Evolutionary conservation across 169 alveolate species (phyloP).

Genomic region (Plasmodium malariae): DNA sequence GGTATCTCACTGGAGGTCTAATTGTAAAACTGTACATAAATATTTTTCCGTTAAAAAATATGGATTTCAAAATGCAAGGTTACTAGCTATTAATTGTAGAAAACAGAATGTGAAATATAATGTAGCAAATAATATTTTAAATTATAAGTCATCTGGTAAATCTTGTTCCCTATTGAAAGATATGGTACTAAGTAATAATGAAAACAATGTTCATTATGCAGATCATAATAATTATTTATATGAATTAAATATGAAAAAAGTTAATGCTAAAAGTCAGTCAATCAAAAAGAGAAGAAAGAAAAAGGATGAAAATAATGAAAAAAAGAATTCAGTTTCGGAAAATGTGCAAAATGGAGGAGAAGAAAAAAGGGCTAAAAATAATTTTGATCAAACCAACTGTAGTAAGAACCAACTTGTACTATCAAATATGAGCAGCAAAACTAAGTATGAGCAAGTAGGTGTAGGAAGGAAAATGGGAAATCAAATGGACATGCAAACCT

Average conservation of each 20-base stretch:
- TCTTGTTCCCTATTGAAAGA: background rate
- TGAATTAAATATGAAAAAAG: background rate
- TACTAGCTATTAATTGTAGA: slow-evolving; percentile 85
- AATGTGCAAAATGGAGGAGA: too few species aligned
- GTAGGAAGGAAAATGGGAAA: too few species aligned
- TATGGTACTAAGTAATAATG: background rate
- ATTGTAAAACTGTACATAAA: slow-evolving; percentile 84
- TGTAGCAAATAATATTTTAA: background rate
- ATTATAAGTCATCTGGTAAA: background rate
- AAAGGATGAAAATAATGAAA: background rate
- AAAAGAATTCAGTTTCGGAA: background rate
- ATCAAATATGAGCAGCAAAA: too few species aligned
- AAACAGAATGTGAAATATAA: slow-evolving; percentile 40
- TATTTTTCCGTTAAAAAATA: slow-evolving; percentile 86
- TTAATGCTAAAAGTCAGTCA: background rate
- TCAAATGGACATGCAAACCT: too few species aligned
- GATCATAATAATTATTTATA: background rate
- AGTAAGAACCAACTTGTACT: too few species aligned
- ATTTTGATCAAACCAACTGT: too few species aligned
- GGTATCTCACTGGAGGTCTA: slow-evolving; percentile 87
- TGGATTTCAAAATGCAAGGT: slow-evolving; percentile 86
- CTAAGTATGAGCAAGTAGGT: too few species aligned
- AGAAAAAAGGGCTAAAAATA: background rate
- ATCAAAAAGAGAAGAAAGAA: background rate
- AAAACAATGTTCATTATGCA: background rate